Conservation (phyloP, 163 green algal genomes). For the Smithsoniella earleae region DNA sequence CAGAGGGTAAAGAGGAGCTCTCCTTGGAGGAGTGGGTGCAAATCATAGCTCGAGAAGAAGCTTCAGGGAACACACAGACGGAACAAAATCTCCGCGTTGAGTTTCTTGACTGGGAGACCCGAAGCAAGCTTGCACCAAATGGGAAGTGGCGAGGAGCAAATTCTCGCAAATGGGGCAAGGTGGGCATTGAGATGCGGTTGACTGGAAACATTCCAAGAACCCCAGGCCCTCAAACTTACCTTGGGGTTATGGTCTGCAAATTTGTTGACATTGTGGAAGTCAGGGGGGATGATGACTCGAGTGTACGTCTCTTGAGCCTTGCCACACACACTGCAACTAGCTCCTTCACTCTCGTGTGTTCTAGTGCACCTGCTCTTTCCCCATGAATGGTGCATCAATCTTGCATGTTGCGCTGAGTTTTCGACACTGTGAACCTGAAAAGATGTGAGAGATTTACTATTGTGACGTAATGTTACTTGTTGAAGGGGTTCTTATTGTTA, state of each 20-base stretch:
- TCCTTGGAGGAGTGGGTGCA: constrained; percentile 10
- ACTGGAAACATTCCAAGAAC: constrained; percentile 14
- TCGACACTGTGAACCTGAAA: too few relatives aligned
- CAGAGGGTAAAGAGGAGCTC: constrained; percentile 12
- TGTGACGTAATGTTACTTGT: too few relatives aligned
- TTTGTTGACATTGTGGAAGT: constrained; percentile 24
- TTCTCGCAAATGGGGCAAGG: constrained; percentile 25
- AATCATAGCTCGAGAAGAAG: constrained; percentile 10
- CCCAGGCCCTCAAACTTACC: background rate
- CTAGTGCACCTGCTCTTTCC: too few relatives aligned
- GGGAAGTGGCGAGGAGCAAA: constrained; percentile 28
- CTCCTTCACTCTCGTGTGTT: too few relatives aligned
- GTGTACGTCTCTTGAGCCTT: too few relatives aligned
- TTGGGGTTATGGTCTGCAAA: constrained; percentile 26
- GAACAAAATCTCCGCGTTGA: background rate
- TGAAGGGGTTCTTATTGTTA: too few relatives aligned
- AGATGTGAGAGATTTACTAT: too few relatives aligned
- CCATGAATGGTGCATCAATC: too few relatives aligned
- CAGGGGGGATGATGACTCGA: too few relatives aligned
- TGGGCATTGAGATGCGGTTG: constrained; percentile 30
- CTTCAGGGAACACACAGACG: background rate
- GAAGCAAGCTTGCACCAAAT: constrained; percentile 4
- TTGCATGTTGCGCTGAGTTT: too few relatives aligned
- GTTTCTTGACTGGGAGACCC: constrained; percentile 27
- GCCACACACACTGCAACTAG: too few relatives aligned